These are phyloP conservation scores for Crithidia thermophila DNA, from an alignment of 208 protist species.

Conservation along the genomic window DNA sequence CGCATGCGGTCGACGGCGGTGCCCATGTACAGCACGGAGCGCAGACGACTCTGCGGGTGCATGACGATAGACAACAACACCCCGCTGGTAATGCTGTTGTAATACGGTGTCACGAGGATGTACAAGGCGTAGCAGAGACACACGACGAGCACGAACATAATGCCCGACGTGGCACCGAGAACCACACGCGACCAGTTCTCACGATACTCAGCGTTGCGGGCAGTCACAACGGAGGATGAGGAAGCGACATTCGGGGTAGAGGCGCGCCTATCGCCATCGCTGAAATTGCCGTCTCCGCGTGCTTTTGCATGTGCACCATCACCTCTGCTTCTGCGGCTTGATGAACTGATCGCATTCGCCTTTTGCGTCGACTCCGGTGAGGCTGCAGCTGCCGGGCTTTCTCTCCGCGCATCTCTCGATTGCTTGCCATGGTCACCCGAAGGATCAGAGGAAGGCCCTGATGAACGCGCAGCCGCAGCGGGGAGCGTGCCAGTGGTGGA, in stretches of 20 bases:
- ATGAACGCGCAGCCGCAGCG: no score
- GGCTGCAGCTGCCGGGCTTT: no score
- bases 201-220: constrained; percentile 16
- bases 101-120: constrained; percentile 58
- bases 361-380: no score
- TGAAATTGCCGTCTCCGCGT: no score
- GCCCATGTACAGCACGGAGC: constrained; percentile 31
- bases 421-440: no score
- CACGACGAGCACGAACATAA: constrained; percentile 55
- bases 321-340: no score
- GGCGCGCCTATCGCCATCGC: background rate
- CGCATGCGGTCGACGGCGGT: constrained; percentile 52
- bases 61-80: constrained; percentile 68
- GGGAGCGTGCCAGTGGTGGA: no score
- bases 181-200: constrained; percentile 53
- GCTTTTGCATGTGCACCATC: no score
- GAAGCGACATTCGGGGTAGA: no score
- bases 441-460: no score
- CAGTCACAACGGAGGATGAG: background rate
- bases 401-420: no score
- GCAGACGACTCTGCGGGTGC: constrained; percentile 52
- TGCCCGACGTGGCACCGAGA: constrained; percentile 48
- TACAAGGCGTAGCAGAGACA: constrained; percentile 48
- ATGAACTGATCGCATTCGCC: no score
- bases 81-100: constrained; percentile 47